Evolutionary conservation across 2,329 filamentous ascomycete species (phyloP), one percentile per base, ranked within the genome.

Genomic region (Alternaria brassicae): DNA sequence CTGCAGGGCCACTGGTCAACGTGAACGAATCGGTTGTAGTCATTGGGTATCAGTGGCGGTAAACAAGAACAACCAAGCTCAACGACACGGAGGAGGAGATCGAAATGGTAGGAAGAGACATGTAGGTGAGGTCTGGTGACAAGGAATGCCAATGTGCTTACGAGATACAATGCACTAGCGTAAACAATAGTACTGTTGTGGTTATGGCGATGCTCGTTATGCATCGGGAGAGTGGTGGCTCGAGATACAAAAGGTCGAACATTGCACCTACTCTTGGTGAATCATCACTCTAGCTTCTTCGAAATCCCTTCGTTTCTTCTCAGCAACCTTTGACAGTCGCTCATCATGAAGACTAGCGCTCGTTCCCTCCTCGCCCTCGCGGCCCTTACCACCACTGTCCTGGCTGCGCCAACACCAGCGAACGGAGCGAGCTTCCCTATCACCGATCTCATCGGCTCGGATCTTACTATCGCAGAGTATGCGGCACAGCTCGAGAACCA

Each of bases 391-490:
- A 41, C 62, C 37, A 58, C 61, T 5, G 42, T 62, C 9, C 44
- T 72, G 13, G 56, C 70, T 23, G 65, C 57, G 17, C 65, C 67
- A 53, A 60, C 67, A 27, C 62, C 67, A 34, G 28, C 63, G 10
- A 51, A 60, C 19, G 66, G 63, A 3, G 56, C 60, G 53, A 69
- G 66, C 63, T 72, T 73, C 53, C 68, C 69, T 9, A 66, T 73
- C 25, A 72, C 70, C 13, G 70, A 72, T 40, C 53, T 73, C 34
- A 39, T 71, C 23, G 66, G 63, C 57, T 63, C 58, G 2, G 66
- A 65, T 15, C 67, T 73, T 13, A 72, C 66, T 21, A 58, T 72
- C 37, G 53, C 66, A 1, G 67, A 73, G 45, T 73, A 72, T 37
- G 63, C 69, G 5, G 50, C 66, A 17, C 44, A 63, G 40, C 66